A percentile compares a stretch with the other conserved stretches of the same genome.
Evolutionary conservation across 176 grass and related monocot genomes (phyloP).

Genomic region (Carex kokanica): DNA sequence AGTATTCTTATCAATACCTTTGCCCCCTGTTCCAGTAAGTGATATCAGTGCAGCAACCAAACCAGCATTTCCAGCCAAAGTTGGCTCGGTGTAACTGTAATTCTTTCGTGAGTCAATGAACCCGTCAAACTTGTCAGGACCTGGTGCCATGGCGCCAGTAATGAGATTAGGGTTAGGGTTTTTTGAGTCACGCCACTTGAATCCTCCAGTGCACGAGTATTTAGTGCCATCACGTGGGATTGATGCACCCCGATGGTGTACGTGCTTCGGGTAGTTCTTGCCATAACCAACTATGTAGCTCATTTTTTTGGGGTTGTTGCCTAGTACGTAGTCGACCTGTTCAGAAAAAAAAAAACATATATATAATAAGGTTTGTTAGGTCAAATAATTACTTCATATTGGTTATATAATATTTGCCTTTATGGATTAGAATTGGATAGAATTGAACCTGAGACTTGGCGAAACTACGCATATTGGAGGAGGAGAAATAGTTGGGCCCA

Average conservation of each 20-base stretch:
- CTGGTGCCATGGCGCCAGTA: slow-evolving; percentile 81
- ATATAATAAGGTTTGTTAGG: background rate
- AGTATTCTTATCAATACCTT: slow-evolving; percentile 77
- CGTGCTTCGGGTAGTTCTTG: slow-evolving; percentile 61
- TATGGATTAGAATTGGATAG: background rate
- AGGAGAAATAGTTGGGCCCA: slow-evolving; percentile 71
- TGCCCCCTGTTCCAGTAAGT: slow-evolving; percentile 48
- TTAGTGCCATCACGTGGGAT: slow-evolving; percentile 69
- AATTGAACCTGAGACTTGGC: slow-evolving; percentile 63
- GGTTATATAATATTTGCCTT: background rate
- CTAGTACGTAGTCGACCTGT: slow-evolving; percentile 79
- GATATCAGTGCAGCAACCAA: slow-evolving; percentile 77
- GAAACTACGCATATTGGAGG: slow-evolving; percentile 48
- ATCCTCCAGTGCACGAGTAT: slow-evolving; percentile 77
- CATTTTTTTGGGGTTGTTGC: slow-evolving; percentile 85
- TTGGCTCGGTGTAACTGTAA: slow-evolving; percentile 77
- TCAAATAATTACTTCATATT: background rate
- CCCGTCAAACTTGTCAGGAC: slow-evolving; percentile 61
- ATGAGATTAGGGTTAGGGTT: slow-evolving; percentile 65
- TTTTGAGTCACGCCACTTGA: slow-evolving; percentile 66
- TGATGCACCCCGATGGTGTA: slow-evolving; percentile 84
- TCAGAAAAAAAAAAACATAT: background rate
- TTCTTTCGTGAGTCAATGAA: slow-evolving; percentile 53
- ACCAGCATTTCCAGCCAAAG: slow-evolving; percentile 71
- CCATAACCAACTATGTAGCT: slow-evolving; percentile 91